Base-by-base conservation (phyloP, 176 grass and related monocot genomes). In the Pharus latifolius region DNA sequence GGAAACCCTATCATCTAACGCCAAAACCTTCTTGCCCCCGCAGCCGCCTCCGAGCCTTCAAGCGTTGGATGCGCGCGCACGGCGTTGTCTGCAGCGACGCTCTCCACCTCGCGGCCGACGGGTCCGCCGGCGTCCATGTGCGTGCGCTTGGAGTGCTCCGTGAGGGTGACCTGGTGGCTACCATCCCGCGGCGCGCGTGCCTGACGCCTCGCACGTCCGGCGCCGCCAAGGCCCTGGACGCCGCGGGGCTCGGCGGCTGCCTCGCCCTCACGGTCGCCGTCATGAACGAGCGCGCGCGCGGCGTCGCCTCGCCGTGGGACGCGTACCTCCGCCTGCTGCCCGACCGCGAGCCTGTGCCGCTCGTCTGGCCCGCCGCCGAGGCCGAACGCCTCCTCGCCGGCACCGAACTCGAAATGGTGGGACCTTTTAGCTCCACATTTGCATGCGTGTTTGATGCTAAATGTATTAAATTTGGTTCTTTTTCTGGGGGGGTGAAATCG, bases 381-480 rank as follows among this genome's bases (percentile, higher is more conserved):
- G 78, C 84, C 5, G 75, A 76, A 46, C 61, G 53, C 24, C 84
- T 93, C 50, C 88, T 98, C 7, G 67, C 57, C 7, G 90, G 95
- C 60, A 98, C 95, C 17, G 95, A 98, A 69, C 95, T 98, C 19
- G 81, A 91, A 49, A 86, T 81, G 95, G 87, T 98, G 60, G 66
- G n/a, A 78, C 34, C 29, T 32, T 30, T 63, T 68, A 27, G n/a
- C 60, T 45, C 24, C 10, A 7, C 1, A 19, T 56, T 8, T 49
- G 2, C 17, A 43, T 23, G 10, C 27, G 1, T 48, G 4, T 10
- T 29, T 57, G 16, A 60, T 58, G 25, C 7, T 44, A 5, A 29
- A 54, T 56, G 14, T 0, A 14, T 17, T 26, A 16, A 15, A 31
- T 6, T 43, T 66, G 3, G 20, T 22, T 3, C 31, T 42, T 51